Conservation (phyloP, 495 filamentous ascomycete species). For the Aspergillus incahuasiensis region DNA sequence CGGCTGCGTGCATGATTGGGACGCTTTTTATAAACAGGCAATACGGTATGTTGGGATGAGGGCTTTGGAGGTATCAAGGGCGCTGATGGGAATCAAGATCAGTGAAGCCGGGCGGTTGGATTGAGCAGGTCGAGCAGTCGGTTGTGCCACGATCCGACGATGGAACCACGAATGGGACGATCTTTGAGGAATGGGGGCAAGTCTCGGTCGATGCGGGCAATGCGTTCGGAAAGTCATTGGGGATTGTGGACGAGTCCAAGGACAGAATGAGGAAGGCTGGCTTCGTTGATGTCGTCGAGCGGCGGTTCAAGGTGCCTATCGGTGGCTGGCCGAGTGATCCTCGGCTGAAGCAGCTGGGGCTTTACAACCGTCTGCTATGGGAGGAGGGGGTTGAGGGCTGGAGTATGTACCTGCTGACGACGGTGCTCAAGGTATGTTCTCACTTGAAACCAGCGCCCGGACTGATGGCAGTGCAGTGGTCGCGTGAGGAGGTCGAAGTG, state of each 20-base stretch:
- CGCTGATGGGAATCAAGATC: conserved; percentile 3
- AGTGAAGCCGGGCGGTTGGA: conserved; percentile 38
- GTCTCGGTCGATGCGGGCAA: conserved; percentile 13
- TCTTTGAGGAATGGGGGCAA: conserved; percentile 7
- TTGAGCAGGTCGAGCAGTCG: conserved; percentile 37
- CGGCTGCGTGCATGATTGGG: conserved; percentile 10
- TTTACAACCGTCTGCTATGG: conserved; percentile 11
- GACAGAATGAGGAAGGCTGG: conserved; percentile 16
- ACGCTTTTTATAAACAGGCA: conserved; percentile 2
- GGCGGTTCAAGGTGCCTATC: conserved; percentile 14
- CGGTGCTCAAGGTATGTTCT: background rate
- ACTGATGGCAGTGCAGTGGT: background rate
- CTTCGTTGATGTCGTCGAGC: conserved; percentile 18
- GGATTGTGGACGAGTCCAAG: conserved; percentile 1
- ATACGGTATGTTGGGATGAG: background rate
- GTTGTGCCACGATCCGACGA: conserved; percentile 28
- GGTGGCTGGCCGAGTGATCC: conserved; percentile 19
- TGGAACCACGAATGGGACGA: conserved; percentile 8
- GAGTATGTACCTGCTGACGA: conserved; percentile 1
- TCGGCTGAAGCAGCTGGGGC: conserved; percentile 18
- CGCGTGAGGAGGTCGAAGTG: conserved; percentile 7
- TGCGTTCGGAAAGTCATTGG: conserved; percentile 15
- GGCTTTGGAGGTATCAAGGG: background rate
- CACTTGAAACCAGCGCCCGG: background rate
- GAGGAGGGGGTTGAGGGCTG: conserved; percentile 9